Evolutionary conservation across 805 yeast genomes (phyloP).

Genomic region (Cyberlindnera mrakii): DNA sequence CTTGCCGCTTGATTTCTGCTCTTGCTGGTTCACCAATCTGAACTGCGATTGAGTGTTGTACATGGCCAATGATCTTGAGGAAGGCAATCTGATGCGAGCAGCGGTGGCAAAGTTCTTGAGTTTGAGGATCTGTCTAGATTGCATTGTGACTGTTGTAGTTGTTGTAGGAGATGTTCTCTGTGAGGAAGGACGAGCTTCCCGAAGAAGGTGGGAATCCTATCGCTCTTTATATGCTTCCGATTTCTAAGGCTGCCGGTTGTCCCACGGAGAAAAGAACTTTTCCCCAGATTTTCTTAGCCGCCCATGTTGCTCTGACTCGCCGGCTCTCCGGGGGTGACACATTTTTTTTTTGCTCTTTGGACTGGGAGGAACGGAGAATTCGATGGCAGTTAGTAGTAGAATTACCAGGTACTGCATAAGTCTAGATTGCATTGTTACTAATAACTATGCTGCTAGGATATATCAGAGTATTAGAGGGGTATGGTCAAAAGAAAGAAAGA

Average conservation of each 20-base stretch:
- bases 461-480: too few relatives aligned
- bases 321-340: too few relatives aligned
- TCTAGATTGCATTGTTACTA: too few relatives aligned
- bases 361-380: too few relatives aligned
- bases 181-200: too few relatives aligned
- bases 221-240: too few relatives aligned
- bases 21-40: slow-evolving; percentile 16
- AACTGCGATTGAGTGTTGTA: slow-evolving; percentile 15
- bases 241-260: background rate
- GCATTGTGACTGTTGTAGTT: background rate
- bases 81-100: slow-evolving; percentile 19
- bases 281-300: slow-evolving; percentile 1
- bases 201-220: too few relatives aligned
- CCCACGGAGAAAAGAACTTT: background rate
- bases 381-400: too few relatives aligned
- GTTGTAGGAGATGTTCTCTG: background rate
- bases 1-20: slow-evolving; percentile 6
- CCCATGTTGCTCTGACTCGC: background rate
- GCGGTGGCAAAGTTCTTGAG: slow-evolving; percentile 23
- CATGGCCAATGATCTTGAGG: slow-evolving; percentile 14
- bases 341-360: too few relatives aligned
- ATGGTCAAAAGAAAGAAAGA: too few relatives aligned
- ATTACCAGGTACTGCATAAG: too few relatives aligned
- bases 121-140: slow-evolving; percentile 11
- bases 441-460: too few relatives aligned